A percentile compares a stretch with the other conserved stretches of the same genome.
Evolutionary conservation across 441 rosid species (phyloP).

Genomic region (Erodium moschatum): DNA sequence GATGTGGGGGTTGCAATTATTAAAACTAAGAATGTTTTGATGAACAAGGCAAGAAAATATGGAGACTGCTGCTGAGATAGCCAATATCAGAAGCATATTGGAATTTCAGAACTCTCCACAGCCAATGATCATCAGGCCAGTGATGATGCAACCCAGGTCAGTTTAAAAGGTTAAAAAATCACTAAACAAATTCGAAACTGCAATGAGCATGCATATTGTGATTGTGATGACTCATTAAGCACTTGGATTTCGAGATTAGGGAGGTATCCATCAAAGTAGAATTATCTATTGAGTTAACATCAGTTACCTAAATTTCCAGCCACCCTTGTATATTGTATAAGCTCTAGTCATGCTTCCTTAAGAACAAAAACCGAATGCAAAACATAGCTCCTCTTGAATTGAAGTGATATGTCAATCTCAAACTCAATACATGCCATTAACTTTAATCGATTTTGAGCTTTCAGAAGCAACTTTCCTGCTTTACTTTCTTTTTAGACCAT

Average conservation of each 20-base stretch:
- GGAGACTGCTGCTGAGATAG: neutral
- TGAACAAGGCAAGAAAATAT: neutral
- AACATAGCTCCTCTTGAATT: neutral
- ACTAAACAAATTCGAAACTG: slow-evolving; percentile 17
- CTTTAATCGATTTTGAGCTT: neutral
- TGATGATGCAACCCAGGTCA: slow-evolving; percentile 30
- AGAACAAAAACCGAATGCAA: neutral
- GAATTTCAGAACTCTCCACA: slow-evolving; percentile 20
- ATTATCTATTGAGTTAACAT: slow-evolving; percentile 21
- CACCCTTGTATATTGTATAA: neutral
- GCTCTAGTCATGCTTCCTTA: no score
- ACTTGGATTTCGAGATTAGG: slow-evolving; percentile 19
- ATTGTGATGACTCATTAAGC: slow-evolving; percentile 34
- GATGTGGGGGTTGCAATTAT: slow-evolving; percentile 28
- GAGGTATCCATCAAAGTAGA: slow-evolving; percentile 20
- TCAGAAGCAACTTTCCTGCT: neutral
- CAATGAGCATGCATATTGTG: slow-evolving; percentile 11
- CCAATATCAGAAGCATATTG: slow-evolving; percentile 7
- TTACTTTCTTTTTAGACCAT: neutral
- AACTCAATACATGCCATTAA: neutral
- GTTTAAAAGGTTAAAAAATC: slow-evolving; percentile 33
- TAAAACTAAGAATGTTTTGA: slow-evolving; percentile 13
- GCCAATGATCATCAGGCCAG: slow-evolving; percentile 21
- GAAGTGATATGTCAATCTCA: neutral
- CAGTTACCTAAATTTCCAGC: slow-evolving; percentile 26